Base-by-base conservation (phyloP, 2,329 filamentous ascomycete species). In the Lecanicillium sp. region DNA sequence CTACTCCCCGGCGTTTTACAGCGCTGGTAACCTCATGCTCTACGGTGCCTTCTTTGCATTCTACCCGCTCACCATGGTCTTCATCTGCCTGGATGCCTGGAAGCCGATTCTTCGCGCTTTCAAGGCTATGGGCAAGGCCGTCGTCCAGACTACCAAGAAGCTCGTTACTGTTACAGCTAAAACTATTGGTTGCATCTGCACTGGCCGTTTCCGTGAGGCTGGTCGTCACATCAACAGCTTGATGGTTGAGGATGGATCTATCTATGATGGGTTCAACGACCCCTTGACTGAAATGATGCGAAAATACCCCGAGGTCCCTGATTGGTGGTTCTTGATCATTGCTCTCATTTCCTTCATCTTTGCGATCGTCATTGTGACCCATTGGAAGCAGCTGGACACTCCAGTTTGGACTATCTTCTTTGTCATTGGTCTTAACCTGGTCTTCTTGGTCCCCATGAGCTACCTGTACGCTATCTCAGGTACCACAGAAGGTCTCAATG, bases 401-500 rank as follows among this genome's bases (percentile, higher is more conserved):
- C 55, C 56, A 2, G 45, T 53, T 5, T 58, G 54, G 54, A 48
- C 50, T 6, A 49, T 57, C 3, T 55, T 59, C 33, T 49, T 55
- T 18, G 51, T 57, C 20, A 56, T 61, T 20, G 59, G 45, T 12
- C 52, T 63, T 34, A 60, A 59, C 42, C 43, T 67, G 5, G 54
- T 64, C 12, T 64, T 66, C 34, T 54, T 62, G 3, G 56, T 68
- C 2, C 64, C 64, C 2, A 48, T 66, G 30, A 60, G 61, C 1
- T 59, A 64, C 40, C 51, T 66, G 4, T 63, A 57, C 3, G 61
- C 64, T 3, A 65, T 63, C 8, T 65, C 65, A 1, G 64, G 64
- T 17, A 65, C 62, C 4, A 66, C 64, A 14, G 51, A 65, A 9
- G 59, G 60, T 0, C 49, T 74, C 8, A 73, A 74, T 42, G 68